Evolutionary conservation across 768 basidiomycete species (phyloP).

Genomic region (Macrolepiota fuliginosa): DNA sequence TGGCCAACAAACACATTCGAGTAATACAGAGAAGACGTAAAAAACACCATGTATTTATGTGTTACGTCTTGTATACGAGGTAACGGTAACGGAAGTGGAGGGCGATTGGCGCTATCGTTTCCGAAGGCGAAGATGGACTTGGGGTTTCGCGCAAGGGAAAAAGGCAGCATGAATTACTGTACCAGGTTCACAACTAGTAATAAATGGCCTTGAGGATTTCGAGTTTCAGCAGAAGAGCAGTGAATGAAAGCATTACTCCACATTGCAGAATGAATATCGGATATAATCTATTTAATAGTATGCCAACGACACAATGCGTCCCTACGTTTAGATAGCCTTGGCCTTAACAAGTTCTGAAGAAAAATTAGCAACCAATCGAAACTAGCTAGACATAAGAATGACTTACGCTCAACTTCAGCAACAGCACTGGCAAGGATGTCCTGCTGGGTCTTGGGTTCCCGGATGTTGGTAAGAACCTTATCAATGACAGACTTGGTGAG

Average conservation of each 20-base stretch:
- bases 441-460: slow-evolving; percentile 87
- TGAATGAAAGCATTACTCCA: slow-evolving; percentile 1
- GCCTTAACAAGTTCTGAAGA: slow-evolving; percentile 80
- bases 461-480: slow-evolving; percentile 78
- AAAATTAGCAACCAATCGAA: neutral
- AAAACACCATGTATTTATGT: neutral
- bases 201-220: neutral
- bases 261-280: neutral
- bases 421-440: slow-evolving; percentile 80
- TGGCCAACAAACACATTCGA: neutral
- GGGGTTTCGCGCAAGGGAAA: too few species aligned
- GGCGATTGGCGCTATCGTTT: too few species aligned
- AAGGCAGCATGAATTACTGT: too few species aligned
- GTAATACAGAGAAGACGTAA: too few species aligned
- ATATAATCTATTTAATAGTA: slow-evolving; percentile 16
- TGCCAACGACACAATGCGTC: slow-evolving; percentile 11
- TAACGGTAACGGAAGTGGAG: too few species aligned
- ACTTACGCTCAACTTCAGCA: slow-evolving; percentile 91
- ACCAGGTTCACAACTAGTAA: too few species aligned
- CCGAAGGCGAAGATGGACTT: too few species aligned
- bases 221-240: neutral
- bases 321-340: slow-evolving; percentile 75
- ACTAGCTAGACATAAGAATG: neutral
- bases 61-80: neutral
- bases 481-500: slow-evolving; percentile 86